These are phyloP conservation scores for Sequoiadendron giganteum DNA, from an alignment of 75 land plant species.

Conservation along the genomic window DNA sequence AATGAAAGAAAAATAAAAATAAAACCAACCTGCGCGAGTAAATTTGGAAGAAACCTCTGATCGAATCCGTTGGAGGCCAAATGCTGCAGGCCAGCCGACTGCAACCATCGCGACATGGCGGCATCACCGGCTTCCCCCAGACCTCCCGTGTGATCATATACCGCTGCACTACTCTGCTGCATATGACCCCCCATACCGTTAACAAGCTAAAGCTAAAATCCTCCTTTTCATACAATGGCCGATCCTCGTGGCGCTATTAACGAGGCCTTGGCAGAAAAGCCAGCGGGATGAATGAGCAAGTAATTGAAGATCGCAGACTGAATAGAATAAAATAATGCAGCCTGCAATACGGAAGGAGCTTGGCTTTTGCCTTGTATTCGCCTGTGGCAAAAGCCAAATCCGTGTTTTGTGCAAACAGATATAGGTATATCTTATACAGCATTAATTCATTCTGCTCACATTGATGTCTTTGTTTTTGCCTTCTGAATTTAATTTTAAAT, in stretches of 20 bases:
- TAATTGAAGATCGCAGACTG: not conserved
- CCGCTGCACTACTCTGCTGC: conserved; percentile 17
- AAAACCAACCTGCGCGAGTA: conserved; percentile 36
- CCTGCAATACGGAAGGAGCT: not conserved
- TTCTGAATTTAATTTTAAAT: not conserved
- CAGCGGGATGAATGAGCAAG: not conserved
- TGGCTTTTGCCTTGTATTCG: not conserved
- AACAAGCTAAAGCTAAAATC: conserved; percentile 27
- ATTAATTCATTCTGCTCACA: not conserved
- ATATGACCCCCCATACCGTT: conserved; percentile 34
- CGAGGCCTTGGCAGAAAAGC: not conserved
- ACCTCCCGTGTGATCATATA: conserved; percentile 10
- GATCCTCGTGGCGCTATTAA: not conserved
- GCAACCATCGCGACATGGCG: conserved; percentile 46
- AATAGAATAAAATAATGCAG: not conserved
- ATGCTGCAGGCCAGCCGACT: conserved; percentile 52
- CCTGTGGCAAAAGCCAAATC: not conserved
- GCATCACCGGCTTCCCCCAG: conserved; percentile 24
- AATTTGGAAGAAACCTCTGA: conserved; percentile 40
- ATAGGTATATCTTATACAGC: not conserved
- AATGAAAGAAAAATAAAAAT: not conserved
- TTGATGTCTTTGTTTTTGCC: not conserved
- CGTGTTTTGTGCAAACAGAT: not conserved
- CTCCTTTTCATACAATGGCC: not conserved
- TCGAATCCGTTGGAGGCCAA: conserved; percentile 46